Percentiles rank a stretch among this genome's conserved stretches.
Conservation (phyloP, 2,329 filamentous ascomycete species). For the Xylariales sp. region DNA sequence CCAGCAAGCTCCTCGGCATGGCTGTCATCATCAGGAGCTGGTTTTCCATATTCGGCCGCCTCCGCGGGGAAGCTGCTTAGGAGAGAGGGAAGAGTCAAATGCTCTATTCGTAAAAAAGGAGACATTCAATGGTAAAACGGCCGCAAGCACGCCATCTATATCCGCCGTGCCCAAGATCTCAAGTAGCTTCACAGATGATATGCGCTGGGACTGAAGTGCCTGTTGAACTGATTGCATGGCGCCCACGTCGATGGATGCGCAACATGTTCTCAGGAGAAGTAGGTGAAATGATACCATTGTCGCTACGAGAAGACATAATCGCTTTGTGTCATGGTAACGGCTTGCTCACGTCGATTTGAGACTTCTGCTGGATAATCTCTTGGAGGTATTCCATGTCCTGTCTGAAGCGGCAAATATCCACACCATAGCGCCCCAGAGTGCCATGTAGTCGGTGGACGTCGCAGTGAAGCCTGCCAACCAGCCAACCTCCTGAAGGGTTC, state of each 20-base stretch:
- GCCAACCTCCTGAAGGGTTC: no score
- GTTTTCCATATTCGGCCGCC: no score
- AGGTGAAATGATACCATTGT: no score
- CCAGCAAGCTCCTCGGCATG: no score
- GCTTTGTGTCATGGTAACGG: background rate
- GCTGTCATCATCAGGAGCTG: no score
- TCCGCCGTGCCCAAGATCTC: background rate
- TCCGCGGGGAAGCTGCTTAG: no score
- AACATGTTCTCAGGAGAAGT: background rate
- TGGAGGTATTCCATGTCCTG: background rate
- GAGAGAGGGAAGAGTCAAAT: background rate
- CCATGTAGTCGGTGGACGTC: background rate
- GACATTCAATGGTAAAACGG: background rate
- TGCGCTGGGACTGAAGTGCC: background rate
- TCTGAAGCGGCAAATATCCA: background rate
- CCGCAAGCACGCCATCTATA: background rate
- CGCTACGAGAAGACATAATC: no score
- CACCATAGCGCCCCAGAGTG: background rate
- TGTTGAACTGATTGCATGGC: no score
- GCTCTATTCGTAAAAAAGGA: background rate
- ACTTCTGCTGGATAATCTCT: conserved; percentile 1
- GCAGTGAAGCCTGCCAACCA: background rate
- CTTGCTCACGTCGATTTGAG: background rate
- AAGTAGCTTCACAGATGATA: background rate
- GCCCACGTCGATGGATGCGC: no score